Evolutionary conservation across 305 asterid species (phyloP), one percentile per base, ranked within the genome.

Genomic region (Fraxinus greggii): DNA sequence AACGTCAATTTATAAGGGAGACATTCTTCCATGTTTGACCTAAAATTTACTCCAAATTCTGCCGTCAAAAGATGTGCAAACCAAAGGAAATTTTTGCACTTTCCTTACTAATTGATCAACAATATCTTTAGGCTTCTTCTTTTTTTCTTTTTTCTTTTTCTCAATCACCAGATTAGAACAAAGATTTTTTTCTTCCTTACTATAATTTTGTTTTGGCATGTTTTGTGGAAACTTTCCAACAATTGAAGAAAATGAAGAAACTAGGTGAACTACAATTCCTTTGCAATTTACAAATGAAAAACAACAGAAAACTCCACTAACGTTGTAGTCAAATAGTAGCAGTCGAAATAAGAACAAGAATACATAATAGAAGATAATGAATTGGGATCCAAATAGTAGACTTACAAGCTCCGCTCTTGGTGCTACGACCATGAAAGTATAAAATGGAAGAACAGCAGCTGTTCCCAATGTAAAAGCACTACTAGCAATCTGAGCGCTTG

Each of bases 391-490:
- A 54, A n/a, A 15, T 7, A 56, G 24, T 67, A 10, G 28, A 84
- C 93, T 88, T 86, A 93, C 99, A 21, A 90, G 69, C 70, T 92
- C 91, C 19, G 98, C 89, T 85, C 82, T 90, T 72, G 99, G 98
- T 38, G 99, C 98, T 56, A 89, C 90, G 78, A 96, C 92, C 98
- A 94, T 96, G 79, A 88, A 86, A 19, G 97, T 88, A 78, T 96
- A 96, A 88, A 93, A 90, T 13, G 99, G 99, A 89, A 96, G 98
- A 84, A 96, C 98, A 31, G 92, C 94, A 48, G 83, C 90, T 4
- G 99, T 94, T 78, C 98, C 98, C 24, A 89, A 48, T 3, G 98
- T 93, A 82, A 94, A 96, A 45, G 89, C 97, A 76, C 88, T 84
- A 78, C 83, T 88, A 29, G 97, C 97, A 79, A 96, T 84, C 85